These are phyloP conservation scores for Aspergillus sp. DNA, from an alignment of 2,329 filamentous ascomycete species.

Conservation along the genomic window DNA sequence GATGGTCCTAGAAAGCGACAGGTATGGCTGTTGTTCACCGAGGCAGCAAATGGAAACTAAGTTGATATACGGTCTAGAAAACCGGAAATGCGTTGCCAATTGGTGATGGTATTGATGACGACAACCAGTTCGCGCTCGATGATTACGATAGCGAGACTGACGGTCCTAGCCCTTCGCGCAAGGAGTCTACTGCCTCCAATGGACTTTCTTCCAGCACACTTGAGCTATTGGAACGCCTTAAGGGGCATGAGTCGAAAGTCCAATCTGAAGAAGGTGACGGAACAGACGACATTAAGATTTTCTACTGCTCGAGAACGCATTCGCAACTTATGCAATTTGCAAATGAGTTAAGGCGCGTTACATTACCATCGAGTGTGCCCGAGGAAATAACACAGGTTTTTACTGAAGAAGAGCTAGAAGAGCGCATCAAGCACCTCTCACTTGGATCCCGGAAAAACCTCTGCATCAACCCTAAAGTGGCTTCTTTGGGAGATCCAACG, in stretches of 20 bases:
- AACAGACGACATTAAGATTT: conserved; percentile 72
- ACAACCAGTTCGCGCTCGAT: conserved; percentile 72
- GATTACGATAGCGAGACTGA: conserved; percentile 69
- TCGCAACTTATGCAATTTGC: conserved; percentile 90
- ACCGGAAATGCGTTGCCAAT: conserved; percentile 18
- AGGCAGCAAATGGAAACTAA: not conserved
- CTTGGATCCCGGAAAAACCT: conserved; percentile 82
- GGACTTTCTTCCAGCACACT: conserved; percentile 73
- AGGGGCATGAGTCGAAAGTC: conserved; percentile 40
- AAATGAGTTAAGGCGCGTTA: conserved; percentile 75
- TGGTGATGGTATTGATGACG: conserved; percentile 43
- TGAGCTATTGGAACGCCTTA: conserved; percentile 68
- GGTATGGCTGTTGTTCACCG: conserved; percentile 25
- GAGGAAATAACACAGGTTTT: conserved; percentile 29
- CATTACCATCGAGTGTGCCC: conserved; percentile 70
- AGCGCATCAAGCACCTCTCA: conserved; percentile 75
- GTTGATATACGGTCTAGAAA: conserved; percentile 25
- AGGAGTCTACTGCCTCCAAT: conserved; percentile 32
- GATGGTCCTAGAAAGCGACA: conserved; percentile 49
- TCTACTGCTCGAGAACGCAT: conserved; percentile 89
- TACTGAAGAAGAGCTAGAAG: conserved; percentile 39
- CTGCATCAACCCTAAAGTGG: conserved; percentile 86
- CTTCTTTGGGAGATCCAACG: conserved; percentile 65
- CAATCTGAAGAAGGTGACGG: conserved; percentile 47
- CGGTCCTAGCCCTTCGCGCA: conserved; percentile 24